phyloP scores from a whole-genome alignment of 257 asterid genomes.

The Fraxinus pennsylvanica region DNA sequence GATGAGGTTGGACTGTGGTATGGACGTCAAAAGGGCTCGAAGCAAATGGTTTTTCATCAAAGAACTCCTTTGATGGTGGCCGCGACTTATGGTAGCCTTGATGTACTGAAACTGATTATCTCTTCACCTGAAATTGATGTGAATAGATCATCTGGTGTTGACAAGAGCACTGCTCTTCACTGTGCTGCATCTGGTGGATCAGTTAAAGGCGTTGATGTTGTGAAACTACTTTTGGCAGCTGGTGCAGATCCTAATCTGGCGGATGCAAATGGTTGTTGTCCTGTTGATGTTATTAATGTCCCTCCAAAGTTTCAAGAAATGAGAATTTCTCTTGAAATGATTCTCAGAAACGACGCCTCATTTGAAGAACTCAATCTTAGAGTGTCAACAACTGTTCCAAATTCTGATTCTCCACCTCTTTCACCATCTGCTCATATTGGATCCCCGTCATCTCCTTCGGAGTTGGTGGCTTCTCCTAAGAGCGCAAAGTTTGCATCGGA shows the following conservation, averaged over 20 bases:
- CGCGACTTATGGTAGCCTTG: constrained; percentile 74
- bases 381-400: constrained; percentile 31
- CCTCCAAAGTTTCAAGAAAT: constrained; percentile 45
- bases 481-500: constrained; percentile 37
- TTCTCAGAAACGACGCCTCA: constrained; percentile 46
- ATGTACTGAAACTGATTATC: constrained; percentile 53
- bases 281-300: constrained; percentile 50
- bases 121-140: constrained; percentile 65
- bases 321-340: constrained; percentile 49
- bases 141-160: constrained; percentile 58
- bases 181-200: constrained; percentile 88
- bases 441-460: constrained; percentile 44
- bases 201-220: constrained; percentile 40
- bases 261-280: constrained; percentile 62
- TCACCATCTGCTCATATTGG: constrained; percentile 50
- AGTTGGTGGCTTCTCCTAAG: constrained; percentile 38
- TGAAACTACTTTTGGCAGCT: constrained; percentile 58
- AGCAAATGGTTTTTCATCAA: constrained; percentile 68
- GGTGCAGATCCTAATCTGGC: constrained; percentile 64
- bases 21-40: constrained; percentile 70
- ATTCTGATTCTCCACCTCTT: constrained; percentile 46
- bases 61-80: constrained; percentile 89
- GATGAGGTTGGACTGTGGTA: constrained; percentile 78
- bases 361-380: constrained; percentile 36
- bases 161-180: constrained; percentile 72